phyloP scores from a whole-genome alignment of 257 asterid genomes.

The Solanum arcanum region DNA sequence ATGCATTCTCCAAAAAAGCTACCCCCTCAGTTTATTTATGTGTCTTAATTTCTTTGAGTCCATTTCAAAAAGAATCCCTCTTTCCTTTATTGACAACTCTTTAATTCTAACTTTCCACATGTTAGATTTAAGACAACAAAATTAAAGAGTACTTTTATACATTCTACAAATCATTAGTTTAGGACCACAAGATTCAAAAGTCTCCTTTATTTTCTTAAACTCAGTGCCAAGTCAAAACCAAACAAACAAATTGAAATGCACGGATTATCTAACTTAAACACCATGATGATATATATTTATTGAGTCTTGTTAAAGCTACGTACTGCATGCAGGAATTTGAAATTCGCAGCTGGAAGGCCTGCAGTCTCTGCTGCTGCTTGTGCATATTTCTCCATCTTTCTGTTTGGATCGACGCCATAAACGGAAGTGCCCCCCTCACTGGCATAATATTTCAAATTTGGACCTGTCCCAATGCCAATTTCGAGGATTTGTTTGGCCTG shows the following conservation, averaged over 20 bases:
- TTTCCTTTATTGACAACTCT: background rate
- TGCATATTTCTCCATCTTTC: conserved; percentile 81
- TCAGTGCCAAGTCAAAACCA: background rate
- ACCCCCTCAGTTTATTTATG: background rate
- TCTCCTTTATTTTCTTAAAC: background rate
- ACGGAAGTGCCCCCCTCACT: conserved; percentile 32
- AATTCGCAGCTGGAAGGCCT: conserved; percentile 48
- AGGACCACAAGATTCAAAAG: background rate
- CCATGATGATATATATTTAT: background rate
- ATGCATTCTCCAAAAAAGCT: background rate
- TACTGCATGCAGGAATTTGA: conserved; percentile 65
- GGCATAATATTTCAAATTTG: conserved; percentile 72
- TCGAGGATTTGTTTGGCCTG: conserved; percentile 51
- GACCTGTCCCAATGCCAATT: conserved; percentile 88
- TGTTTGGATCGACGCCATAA: conserved; percentile 71
- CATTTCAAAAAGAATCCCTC: background rate
- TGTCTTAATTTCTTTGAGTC: background rate
- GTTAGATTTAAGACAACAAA: background rate
- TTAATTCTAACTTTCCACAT: background rate
- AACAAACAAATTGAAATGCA: background rate
- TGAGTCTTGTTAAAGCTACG: background rate
- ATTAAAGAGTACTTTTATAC: background rate
- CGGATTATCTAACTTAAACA: background rate
- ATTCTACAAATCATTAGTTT: background rate
- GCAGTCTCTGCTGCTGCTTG: conserved; percentile 52